phyloP scores from a whole-genome alignment of 495 filamentous ascomycete species.

The Penicillium odoratum region DNA sequence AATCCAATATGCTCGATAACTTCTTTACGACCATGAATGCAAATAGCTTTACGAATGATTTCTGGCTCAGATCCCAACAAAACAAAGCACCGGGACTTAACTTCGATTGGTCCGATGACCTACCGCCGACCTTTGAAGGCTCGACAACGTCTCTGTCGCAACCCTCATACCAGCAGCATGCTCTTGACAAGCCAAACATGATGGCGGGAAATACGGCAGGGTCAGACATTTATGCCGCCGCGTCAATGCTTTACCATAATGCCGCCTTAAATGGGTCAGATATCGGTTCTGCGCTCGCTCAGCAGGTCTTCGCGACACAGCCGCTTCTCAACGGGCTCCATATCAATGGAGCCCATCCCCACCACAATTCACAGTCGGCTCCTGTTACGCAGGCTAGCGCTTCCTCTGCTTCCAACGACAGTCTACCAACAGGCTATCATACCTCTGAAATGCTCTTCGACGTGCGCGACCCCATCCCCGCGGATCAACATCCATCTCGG shows the following conservation, averaged over 20 bases:
- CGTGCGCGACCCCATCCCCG: conserved; percentile 40
- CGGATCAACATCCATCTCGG: conserved; percentile 40
- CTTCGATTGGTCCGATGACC: conserved; percentile 54
- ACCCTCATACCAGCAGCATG: conserved; percentile 34
- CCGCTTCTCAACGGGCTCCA: conserved; percentile 16
- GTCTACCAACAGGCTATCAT: conserved; percentile 38
- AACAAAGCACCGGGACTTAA: conserved; percentile 49
- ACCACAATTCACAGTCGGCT: conserved; percentile 22
- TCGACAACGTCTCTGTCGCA: conserved; percentile 62
- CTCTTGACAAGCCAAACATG: conserved; percentile 25
- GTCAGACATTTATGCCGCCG: conserved; percentile 52
- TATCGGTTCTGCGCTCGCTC: conserved; percentile 29
- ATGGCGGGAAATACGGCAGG: conserved; percentile 25
- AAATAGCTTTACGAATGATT: conserved; percentile 52
- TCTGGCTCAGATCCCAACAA: conserved; percentile 42
- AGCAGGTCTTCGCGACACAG: conserved; percentile 32
- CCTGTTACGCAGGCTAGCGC: conserved; percentile 15
- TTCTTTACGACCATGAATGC: conserved; percentile 63
- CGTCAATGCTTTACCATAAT: conserved; percentile 48
- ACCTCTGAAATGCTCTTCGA: conserved; percentile 49
- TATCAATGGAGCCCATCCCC: conserved; percentile 23
- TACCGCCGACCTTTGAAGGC: conserved; percentile 61
- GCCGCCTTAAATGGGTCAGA: conserved; percentile 34
- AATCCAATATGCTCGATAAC: conserved; percentile 59
- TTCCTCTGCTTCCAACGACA: conserved; percentile 23